Base-by-base conservation (phyloP, 1,284 basidiomycete genomes). In the Fomes fomentarius region DNA sequence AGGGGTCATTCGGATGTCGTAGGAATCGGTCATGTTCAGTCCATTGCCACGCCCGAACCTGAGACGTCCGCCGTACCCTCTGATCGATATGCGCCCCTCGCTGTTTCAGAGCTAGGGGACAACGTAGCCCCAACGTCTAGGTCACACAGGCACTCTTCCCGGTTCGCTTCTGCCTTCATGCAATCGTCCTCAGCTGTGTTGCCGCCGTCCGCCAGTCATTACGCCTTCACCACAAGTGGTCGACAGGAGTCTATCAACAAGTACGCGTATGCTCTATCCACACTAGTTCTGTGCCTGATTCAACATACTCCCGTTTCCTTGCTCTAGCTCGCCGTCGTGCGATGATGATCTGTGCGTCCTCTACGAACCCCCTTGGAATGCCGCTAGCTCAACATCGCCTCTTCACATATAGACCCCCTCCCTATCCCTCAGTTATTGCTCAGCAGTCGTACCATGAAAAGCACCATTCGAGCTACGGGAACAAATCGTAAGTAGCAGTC, bases 201-300 rank as follows among this genome's bases (percentile, higher is more conserved):
- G 8, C 37, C 46, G 26, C 15, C 47, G 12, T n/a, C 37, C 19
- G n/a, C 41, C 37, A 33, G 19, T 14, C 37, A 34, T 47, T 44
- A 50, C 28, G 35, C 24, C 28, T 11, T 12, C 30, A 17, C 47
- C 4, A 15, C 26, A 3, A 22, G 28, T 28, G 21, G 26, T 19
- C 47, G 47, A n/a, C 47, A 45, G 47, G 7, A 25, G 46, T n/a
- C 52, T 28, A 17, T 44, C 34, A 50, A 46, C 41, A 34, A 25
- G 47, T 54, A 46, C 38, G 53, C 31, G 15, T 37, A 17, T 17
- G 10, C 14, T 22, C 10, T 46, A 25, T 17, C 25, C 3, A 5
- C n/a, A n/a, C n/a, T n/a, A n/a, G 11, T 24, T 15, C 31, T 12
- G 21, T 8, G 28, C 34, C 11, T 40, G 35, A 22, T 19, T 31